A percentile compares a stretch with the other conserved stretches of the same genome.
phyloP scores from a whole-genome alignment of 2,329 filamentous ascomycete genomes.

The Cladosporium velox region DNA sequence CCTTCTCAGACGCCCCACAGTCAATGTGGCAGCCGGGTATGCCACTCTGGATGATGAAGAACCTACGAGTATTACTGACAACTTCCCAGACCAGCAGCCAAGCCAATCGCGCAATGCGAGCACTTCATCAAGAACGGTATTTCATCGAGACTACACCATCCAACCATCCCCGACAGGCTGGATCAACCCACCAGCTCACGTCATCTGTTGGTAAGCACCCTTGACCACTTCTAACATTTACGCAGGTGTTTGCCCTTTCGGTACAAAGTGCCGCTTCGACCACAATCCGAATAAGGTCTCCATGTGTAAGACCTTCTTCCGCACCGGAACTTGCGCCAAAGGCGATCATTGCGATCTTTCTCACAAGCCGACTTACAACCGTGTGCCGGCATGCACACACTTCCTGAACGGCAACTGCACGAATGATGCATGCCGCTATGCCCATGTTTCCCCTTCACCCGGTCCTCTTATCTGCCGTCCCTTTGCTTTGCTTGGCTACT shows the following conservation, averaged over 20 bases:
- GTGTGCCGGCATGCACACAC: slow-evolving; percentile 85
- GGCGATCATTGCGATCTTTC: slow-evolving; percentile 86
- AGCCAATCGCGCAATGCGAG: slow-evolving; percentile 34
- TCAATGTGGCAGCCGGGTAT: slow-evolving; percentile 17
- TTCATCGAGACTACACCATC: slow-evolving; percentile 14
- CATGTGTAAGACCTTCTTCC: slow-evolving; percentile 84
- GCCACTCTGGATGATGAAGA: not conserved
- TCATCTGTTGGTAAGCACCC: slow-evolving; percentile 27
- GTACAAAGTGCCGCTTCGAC: slow-evolving; percentile 74
- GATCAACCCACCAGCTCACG: not conserved
- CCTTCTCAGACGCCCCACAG: slow-evolving; percentile 60
- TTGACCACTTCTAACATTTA: slow-evolving; percentile 28
- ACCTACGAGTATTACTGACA: not conserved
- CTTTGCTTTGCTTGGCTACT: slow-evolving; percentile 87
- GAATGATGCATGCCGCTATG: slow-evolving; percentile 82
- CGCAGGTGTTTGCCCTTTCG: slow-evolving; percentile 80
- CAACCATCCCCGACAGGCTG: slow-evolving; percentile 11
- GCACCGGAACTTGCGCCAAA: slow-evolving; percentile 73
- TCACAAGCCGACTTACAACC: slow-evolving; percentile 79
- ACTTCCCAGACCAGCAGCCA: slow-evolving; percentile 23
- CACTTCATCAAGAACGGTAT: slow-evolving; percentile 40
- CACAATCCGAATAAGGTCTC: slow-evolving; percentile 88
- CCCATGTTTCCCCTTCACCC: slow-evolving; percentile 77
- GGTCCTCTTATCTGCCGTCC: slow-evolving; percentile 77
- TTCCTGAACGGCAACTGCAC: slow-evolving; percentile 88